Percentiles rank a stretch among this genome's conserved stretches.
Evolutionary conservation across 805 yeast genomes (phyloP).

Genomic region (Teunomyces lycoperdinae): DNA sequence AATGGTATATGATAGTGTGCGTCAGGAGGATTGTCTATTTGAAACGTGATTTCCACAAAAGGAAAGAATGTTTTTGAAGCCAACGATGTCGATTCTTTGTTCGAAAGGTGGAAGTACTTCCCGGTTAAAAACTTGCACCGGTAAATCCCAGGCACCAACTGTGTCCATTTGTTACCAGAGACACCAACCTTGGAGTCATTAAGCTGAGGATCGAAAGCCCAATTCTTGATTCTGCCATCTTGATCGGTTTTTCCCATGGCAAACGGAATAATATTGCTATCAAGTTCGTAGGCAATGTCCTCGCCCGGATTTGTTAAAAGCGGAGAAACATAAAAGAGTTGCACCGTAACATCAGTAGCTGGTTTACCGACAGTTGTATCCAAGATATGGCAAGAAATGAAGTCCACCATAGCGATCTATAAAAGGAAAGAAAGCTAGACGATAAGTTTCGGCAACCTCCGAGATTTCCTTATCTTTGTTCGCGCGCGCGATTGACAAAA

Average conservation of each 20-base stretch:
- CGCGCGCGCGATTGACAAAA: background rate
- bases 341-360: slow-evolving; percentile 72
- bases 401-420: slow-evolving; percentile 34
- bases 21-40: slow-evolving; percentile 63
- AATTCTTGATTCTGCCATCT: slow-evolving; percentile 76
- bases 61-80: slow-evolving; percentile 72
- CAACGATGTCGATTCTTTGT: slow-evolving; percentile 9
- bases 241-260: slow-evolving; percentile 68
- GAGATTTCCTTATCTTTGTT: background rate
- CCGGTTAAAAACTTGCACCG: slow-evolving; percentile 76
- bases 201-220: slow-evolving; percentile 51
- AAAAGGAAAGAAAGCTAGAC: background rate
- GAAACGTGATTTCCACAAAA: slow-evolving; percentile 75
- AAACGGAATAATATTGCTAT: slow-evolving; percentile 38
- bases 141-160: slow-evolving; percentile 60
- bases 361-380: slow-evolving; percentile 86
- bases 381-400: slow-evolving; percentile 85
- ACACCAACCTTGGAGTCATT: slow-evolving; percentile 14
- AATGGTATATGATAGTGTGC: slow-evolving; percentile 89
- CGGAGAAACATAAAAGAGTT: slow-evolving; percentile 43
- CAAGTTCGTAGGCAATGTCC: slow-evolving; percentile 27
- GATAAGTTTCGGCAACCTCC: slow-evolving; percentile 4
- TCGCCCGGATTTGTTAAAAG: slow-evolving; percentile 18
- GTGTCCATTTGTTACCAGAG: slow-evolving; percentile 35
- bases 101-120: slow-evolving; percentile 48